These are phyloP conservation scores for Tulasnella sp. DNA, from an alignment of 768 basidiomycete species.

Conservation along the genomic window DNA sequence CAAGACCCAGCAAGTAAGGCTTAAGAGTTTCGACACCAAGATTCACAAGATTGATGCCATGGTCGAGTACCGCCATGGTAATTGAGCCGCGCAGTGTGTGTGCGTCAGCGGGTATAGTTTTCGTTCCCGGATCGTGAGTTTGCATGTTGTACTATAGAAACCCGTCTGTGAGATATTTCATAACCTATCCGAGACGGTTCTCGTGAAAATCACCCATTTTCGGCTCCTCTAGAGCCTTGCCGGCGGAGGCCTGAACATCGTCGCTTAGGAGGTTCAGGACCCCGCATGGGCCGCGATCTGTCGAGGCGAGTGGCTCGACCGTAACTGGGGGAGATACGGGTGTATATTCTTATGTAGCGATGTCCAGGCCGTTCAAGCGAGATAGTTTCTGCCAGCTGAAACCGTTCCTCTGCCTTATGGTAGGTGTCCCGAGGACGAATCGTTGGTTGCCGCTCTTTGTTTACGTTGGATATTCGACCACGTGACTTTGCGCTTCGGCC, in stretches of 20 bases:
- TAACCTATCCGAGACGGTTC: neutral
- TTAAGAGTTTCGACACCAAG: constrained; percentile 95
- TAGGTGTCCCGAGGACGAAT: neutral
- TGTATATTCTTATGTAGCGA: neutral
- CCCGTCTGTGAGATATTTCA: neutral
- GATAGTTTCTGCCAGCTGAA: neutral
- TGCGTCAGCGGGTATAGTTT: neutral
- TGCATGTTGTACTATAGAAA: constrained; percentile 14
- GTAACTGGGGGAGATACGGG: neutral
- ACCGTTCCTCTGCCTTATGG: no score
- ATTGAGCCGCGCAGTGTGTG: constrained; percentile 48
- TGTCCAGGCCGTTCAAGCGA: neutral
- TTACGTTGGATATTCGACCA: neutral
- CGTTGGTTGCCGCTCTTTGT: neutral
- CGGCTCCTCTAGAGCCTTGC: neutral
- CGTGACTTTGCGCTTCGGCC: neutral
- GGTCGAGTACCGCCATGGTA: constrained; percentile 89
- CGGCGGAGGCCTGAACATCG: neutral
- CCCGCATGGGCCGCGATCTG: neutral
- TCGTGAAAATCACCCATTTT: neutral
- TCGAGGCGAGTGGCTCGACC: neutral
- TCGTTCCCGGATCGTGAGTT: neutral
- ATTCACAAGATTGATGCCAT: constrained; percentile 97
- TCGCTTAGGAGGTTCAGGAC: neutral
- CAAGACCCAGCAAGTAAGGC: constrained; percentile 89